Conservation (phyloP, 1,139 yeast species). For the Suhomyces yuchorum region DNA sequence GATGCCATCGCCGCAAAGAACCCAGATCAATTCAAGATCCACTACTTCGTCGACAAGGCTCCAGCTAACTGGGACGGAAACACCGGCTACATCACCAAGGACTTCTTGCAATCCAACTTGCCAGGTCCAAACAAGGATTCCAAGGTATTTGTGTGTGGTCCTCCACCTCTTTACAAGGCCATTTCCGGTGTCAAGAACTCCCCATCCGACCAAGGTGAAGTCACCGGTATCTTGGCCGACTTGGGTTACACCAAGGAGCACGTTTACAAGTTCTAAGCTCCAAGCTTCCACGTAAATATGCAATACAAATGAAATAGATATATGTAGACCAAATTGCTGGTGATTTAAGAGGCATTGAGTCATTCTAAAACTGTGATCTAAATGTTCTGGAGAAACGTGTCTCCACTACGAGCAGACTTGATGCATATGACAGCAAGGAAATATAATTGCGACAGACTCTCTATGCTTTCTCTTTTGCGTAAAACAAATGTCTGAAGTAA, state of each 20-base stretch:
- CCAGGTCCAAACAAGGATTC: conserved; percentile 70
- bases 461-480: too few species aligned
- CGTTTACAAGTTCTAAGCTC: conserved; percentile 75
- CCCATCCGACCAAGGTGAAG: conserved; percentile 93
- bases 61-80: conserved; percentile 50
- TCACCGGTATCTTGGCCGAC: conserved; percentile 83
- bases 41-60: conserved; percentile 78
- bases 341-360: too few species aligned
- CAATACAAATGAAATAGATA: not conserved
- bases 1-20: conserved; percentile 63
- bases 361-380: too few species aligned
- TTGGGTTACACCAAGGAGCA: conserved; percentile 85
- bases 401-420: too few species aligned
- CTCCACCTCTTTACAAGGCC: conserved; percentile 31
- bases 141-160: conserved; percentile 82
- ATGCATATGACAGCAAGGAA: too few species aligned
- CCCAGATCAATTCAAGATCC: conserved; percentile 75
- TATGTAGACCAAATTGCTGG: too few species aligned
- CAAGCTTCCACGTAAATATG: not conserved
- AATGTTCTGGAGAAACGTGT: too few species aligned
- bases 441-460: too few species aligned
- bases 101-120: conserved; percentile 53
- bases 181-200: conserved; percentile 79
- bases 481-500: too few species aligned
- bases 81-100: conserved; percentile 46